Base-by-base conservation (phyloP, 257 asterid genomes). In the Gentiana dahurica region DNA sequence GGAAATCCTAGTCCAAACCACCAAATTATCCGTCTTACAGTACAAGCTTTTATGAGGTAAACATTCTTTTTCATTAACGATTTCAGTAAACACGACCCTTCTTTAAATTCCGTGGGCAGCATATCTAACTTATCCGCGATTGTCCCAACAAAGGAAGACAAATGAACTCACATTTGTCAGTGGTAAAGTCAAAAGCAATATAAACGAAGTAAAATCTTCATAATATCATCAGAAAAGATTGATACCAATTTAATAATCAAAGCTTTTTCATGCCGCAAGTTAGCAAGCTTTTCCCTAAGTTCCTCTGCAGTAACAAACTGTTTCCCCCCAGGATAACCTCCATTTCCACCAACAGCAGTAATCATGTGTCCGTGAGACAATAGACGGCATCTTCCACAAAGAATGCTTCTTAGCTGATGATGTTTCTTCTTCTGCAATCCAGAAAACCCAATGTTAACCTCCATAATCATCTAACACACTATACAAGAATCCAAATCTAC, bases 301-400 rank as follows among this genome's bases (percentile, higher is more conserved):
- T 92, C 94, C 66, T 88, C 98, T 0, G 98, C 98, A 1, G 95
- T 70, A 67, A 92, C 83, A 67, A 92, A 92, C 59, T 83, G 97
- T 63, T 83, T 88, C n/a, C 98, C 98, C 58, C 97, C 98, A 11
- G 95, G 51, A 78, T 92, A 92, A 49, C 98, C 98, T 51, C 98
- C 98, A 70, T 88, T 80, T 47, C 98, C 97, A 71, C 98, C 98
- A 66, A 92, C 98, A 53, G 98, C 98, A 62, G 97, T 92, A 71
- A 92, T 82, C 97, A 92, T 81, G 69, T 83, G 94, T 36, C 98
- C 98, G 57, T 92, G 97, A 33, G 98, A 92, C 68, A 92, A 62
- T 58, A 92, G 93, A 58, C 59, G 85, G 79, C 98, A 92, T 74
- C 98, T 82, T 75, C 98, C 95, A 60, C 98, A 92, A 34, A 88